Evolutionary conservation across 2,329 filamentous ascomycete species (phyloP).

Genomic region (Diaporthe eres): DNA sequence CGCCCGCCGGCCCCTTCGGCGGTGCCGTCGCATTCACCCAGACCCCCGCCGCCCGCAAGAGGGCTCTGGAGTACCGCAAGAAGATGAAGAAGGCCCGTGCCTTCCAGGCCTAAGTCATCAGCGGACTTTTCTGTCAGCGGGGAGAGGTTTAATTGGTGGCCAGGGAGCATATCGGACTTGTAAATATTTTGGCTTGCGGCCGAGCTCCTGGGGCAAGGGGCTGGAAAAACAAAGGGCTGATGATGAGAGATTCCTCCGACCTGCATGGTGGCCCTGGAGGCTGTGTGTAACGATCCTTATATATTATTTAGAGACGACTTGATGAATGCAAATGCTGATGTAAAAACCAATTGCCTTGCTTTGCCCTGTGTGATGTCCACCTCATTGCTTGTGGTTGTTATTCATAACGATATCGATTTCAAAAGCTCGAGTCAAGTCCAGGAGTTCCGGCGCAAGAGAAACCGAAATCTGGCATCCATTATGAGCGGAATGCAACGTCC

Average conservation of each 20-base stretch:
- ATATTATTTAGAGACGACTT: slow-evolving; percentile 35
- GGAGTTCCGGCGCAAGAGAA: no score
- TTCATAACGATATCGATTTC: no score
- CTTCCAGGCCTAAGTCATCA: slow-evolving; percentile 18
- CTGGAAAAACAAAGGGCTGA: slow-evolving; percentile 21
- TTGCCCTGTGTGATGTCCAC: background rate
- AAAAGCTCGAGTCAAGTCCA: accelerated
- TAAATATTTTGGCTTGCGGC: slow-evolving; percentile 24
- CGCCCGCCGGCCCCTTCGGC: slow-evolving; percentile 68
- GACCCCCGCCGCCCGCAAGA: slow-evolving; percentile 63
- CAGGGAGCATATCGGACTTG: slow-evolving; percentile 11
- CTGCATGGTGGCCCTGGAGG: slow-evolving; percentile 35
- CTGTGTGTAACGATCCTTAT: slow-evolving; percentile 32
- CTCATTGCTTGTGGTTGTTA: background rate
- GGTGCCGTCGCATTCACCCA: slow-evolving; percentile 69
- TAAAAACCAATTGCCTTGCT: background rate
- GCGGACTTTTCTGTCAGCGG: background rate
- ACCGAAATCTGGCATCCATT: no score
- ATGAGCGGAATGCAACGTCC: no score
- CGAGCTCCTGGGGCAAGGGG: slow-evolving; percentile 6
- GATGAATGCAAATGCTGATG: slow-evolving; percentile 34
- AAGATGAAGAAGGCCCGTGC: slow-evolving; percentile 49
- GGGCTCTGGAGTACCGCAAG: slow-evolving; percentile 62
- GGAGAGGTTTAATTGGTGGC: background rate
- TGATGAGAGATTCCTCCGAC: slow-evolving; percentile 30